Evolutionary conservation across 2,329 filamentous ascomycete genomes (phyloP), one percentile per base, ranked within the genome.

Genomic region (Arthrobotrys pseudoclavata): DNA sequence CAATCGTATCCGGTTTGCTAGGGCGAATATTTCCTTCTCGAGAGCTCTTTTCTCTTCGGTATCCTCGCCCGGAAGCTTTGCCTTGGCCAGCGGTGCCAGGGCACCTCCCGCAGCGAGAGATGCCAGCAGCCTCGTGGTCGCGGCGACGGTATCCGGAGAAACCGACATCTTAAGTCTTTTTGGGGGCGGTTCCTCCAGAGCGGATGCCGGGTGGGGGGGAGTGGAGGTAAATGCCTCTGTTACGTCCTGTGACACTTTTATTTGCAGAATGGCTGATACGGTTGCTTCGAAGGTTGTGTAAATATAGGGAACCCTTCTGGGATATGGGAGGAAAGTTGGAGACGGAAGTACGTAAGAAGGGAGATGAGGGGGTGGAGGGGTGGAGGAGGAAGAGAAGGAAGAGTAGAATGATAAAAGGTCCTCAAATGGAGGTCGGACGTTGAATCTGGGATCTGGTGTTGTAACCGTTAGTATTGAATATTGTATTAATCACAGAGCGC

Each of bases 1-100:
- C 80, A 91, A 89, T 80, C 94, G 91, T 80, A 98, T 89, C 80
- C 96, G 88, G 79, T 90, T 86, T 76, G 91, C 89, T 79, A 98
- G 88, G 69, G 92, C 91, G 62, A 91, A 89, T 72, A 99, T 88
- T 85, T 98, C 95, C 76, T 88, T 87, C 85, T 98, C 94, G 78
- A 98, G 89, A 34, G 88, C 88, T 80, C 88, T 87, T 85, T 98
- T 98, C 80, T 91, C 91, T 40, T 89, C 85, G 52, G 89, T 91
- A 75, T 93, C 88, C 72, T 89, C 87, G 74, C 96, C 96, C 13
- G 95, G 94, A 24, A 98, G 87, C 79, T 87, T 88, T 82, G 95
- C 87, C 80, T 88, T 86, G 74, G 85, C 85, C 20, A 74, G 34
- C 82, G 77, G 83, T 75, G 61, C 81, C 80, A 76, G 82, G 80